Conservation (phyloP, 768 basidiomycete genomes). For the Suillus variegatus region DNA sequence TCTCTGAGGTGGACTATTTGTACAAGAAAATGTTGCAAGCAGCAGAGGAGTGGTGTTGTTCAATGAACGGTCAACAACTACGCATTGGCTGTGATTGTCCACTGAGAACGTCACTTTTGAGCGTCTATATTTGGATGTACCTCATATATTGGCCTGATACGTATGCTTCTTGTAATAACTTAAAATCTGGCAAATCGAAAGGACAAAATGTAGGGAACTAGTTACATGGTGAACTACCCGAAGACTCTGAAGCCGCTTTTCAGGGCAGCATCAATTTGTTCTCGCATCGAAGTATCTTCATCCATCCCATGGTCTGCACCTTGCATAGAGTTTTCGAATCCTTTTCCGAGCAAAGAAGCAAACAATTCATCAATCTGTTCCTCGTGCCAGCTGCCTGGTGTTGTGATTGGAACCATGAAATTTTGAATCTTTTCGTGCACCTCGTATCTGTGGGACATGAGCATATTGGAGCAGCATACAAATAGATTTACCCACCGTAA, state of each 20-base stretch:
- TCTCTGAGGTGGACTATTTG: background rate
- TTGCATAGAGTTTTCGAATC: slow-evolving; percentile 46
- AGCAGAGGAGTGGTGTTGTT: background rate
- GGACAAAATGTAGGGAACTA: background rate
- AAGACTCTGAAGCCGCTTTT: slow-evolving; percentile 58
- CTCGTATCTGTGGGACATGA: slow-evolving; percentile 65
- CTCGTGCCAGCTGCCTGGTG: slow-evolving; percentile 81
- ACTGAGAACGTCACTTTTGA: slow-evolving; percentile 9
- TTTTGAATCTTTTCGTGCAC: slow-evolving; percentile 96
- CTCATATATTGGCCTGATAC: background rate
- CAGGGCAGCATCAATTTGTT: slow-evolving; percentile 33
- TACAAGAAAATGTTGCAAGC: background rate
- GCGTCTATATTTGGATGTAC: slow-evolving; percentile 27
- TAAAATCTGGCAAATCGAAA: background rate
- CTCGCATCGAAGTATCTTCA: slow-evolving; percentile 30
- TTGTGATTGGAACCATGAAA: slow-evolving; percentile 90
- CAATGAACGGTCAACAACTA: background rate
- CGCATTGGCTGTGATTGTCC: slow-evolving; percentile 4
- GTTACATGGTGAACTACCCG: slow-evolving; percentile 39
- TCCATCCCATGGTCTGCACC: slow-evolving; percentile 25
- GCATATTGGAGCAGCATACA: background rate
- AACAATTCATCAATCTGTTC: slow-evolving; percentile 97
- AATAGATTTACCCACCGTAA: slow-evolving; percentile 56
- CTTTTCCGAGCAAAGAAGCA: slow-evolving; percentile 79
- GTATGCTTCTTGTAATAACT: background rate